Conservation (phyloP, 2,329 filamentous ascomycete species). For the Stagonosporopsis tanaceti region DNA sequence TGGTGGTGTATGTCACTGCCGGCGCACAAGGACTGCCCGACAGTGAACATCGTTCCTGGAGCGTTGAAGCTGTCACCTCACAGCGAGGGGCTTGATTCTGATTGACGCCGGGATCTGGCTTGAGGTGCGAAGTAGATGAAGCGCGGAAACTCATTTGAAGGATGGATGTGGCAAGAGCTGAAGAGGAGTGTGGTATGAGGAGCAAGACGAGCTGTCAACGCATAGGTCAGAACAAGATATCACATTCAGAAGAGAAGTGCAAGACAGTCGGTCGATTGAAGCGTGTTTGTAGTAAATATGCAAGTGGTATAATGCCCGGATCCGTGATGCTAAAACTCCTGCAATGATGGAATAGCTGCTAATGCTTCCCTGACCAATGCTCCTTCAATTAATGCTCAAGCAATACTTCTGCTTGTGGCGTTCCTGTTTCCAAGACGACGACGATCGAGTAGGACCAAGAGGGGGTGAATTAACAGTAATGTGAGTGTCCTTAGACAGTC, state of each 20-base stretch:
- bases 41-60: background rate
- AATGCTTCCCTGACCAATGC: slow-evolving; percentile 3
- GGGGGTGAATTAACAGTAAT: background rate
- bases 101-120: too few species aligned
- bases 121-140: too few species aligned
- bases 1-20: background rate
- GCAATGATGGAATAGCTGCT: slow-evolving; percentile 15
- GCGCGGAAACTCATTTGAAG: too few species aligned
- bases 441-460: background rate
- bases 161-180: too few species aligned
- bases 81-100: background rate
- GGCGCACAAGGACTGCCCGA: too few species aligned
- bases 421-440: background rate
- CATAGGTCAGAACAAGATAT: background rate
- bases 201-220: too few species aligned
- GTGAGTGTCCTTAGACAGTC: background rate
- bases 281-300: slow-evolving; percentile 21
- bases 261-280: too few species aligned
- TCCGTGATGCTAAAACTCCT: slow-evolving; percentile 21
- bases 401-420: background rate
- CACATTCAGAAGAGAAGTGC: background rate
- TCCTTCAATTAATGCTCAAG: slow-evolving; percentile 6
- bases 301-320: slow-evolving; percentile 21
- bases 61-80: background rate
- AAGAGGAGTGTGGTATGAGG: too few species aligned